Evolutionary conservation across 139 green algal species (phyloP).

Genomic region (Coelastrella sp.): DNA sequence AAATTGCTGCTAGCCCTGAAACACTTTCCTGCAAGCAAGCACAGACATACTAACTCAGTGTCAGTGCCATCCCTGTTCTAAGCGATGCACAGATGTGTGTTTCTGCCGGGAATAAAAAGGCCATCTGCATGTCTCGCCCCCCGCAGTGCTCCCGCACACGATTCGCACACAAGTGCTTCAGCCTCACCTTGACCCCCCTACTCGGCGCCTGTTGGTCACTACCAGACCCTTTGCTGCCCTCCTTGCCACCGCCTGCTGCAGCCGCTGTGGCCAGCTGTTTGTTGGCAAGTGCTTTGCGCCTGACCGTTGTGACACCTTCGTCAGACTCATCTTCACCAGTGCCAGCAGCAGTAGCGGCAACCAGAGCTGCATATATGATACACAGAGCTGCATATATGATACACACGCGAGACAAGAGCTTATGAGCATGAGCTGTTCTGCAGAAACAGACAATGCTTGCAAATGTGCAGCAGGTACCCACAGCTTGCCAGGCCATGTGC

Average conservation of each 20-base stretch:
- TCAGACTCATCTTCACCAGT: conserved; percentile 14
- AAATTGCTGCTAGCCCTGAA: no score
- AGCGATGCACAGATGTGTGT: no score
- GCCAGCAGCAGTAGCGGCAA: not conserved
- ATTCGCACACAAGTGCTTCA: not conserved
- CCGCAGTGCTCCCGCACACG: no score
- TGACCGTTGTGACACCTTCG: not conserved
- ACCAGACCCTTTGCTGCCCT: not conserved
- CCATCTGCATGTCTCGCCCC: no score
- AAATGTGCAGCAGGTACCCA: no score
- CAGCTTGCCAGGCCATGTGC: no score
- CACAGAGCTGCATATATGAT: no score
- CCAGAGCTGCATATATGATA: not conserved
- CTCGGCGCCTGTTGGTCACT: conserved; percentile 15
- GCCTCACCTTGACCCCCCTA: not conserved
- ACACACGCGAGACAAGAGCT: not conserved
- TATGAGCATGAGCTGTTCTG: not conserved
- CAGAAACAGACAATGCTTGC: no score
- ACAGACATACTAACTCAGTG: no score
- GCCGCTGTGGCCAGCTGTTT: conserved; percentile 18
- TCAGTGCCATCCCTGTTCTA: no score
- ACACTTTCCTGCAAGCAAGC: no score
- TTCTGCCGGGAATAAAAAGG: no score
- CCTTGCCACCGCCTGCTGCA: conserved; percentile 6
- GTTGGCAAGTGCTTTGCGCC: not conserved